Evolutionary conservation across 2,329 filamentous ascomycete genomes (phyloP), one percentile per base, ranked within the genome.

Genomic region (Trichoderma oligosporum): DNA sequence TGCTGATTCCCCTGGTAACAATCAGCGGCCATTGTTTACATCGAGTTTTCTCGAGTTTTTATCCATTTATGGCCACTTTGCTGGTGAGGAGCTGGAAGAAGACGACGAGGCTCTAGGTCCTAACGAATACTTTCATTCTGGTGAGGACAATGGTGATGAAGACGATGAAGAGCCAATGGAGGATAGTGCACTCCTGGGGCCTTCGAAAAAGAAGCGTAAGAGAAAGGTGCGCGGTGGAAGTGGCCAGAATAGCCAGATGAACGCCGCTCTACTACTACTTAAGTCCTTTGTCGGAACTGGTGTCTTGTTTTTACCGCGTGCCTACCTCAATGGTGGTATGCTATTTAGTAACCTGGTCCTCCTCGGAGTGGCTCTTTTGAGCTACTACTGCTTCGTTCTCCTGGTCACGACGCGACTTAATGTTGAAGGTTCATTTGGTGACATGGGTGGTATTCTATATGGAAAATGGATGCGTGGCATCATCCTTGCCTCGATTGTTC

Each of bases 281-380:
- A 99, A 99, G 77, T 97, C 93, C 0, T 99, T 99, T 69, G 94
- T 99, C 46, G 94, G 95, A 18, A 99, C 94, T 0, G 93, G 93
- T 56, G 93, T 97, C 7, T 78, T 97, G 14, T 97, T 97, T 76
- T 77, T 97, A 31, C 93, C 93, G 0, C 86, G 91, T 46, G 93
- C 94, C 4, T 99, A 94, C 69, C 82, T 97, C 62, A 99, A 96
- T 67, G 94, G 94, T 54, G 94, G 94, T 58, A 97, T 99, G 92
- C 76, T 96, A 14, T 99, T 99, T 73, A 96, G 91, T 66, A 96
- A 95, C 68, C 63, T 95, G 51, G 88, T 99, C 14, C 82, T 99
- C n/a, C 78, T 99, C 20, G 82, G 80, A 36, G 90, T 99, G 14
- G 92, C 94, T 6, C 77, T 82, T 2, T 78, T 99, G 59, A 97